A percentile compares a stretch with the other conserved stretches of the same genome.
Evolutionary conservation across 306 rosid species (phyloP).

Genomic region (Spatholobus suberectus): DNA sequence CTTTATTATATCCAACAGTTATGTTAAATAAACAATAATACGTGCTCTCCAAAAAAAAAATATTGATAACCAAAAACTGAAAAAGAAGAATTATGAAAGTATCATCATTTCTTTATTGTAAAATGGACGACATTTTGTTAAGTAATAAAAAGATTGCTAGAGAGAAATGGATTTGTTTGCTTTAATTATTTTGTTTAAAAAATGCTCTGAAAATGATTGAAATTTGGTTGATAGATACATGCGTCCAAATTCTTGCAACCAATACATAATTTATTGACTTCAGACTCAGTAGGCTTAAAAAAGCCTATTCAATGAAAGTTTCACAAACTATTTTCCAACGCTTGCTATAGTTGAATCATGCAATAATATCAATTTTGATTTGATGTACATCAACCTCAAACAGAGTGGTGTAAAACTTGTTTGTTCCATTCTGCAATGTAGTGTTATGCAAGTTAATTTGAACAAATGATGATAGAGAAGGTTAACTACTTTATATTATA

Average conservation of each 20-base stretch:
- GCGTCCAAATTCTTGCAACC: not conserved
- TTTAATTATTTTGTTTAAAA: not conserved
- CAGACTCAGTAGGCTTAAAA: conserved; percentile 14
- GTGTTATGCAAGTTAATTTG: not conserved
- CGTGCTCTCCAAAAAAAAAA: too few species aligned
- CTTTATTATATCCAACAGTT: too few species aligned
- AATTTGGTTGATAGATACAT: not conserved
- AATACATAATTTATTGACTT: not conserved
- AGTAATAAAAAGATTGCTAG: too few species aligned
- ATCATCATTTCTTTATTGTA: too few species aligned
- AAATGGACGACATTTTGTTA: too few species aligned
- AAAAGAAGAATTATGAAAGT: too few species aligned
- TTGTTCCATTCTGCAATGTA: not conserved
- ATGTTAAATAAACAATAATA: too few species aligned
- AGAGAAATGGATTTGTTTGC: not conserved
- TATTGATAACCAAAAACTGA: too few species aligned
- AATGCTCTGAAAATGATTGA: not conserved
- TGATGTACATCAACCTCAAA: not conserved
- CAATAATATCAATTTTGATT: not conserved
- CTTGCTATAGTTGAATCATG: not conserved
- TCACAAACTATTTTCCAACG: not conserved
- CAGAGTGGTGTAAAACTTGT: not conserved
- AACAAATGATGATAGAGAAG: not conserved
- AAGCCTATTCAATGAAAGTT: not conserved
- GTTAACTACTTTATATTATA: not conserved